Base-by-base conservation (phyloP, 768 basidiomycete genomes). In the Suillus variegatus region DNA sequence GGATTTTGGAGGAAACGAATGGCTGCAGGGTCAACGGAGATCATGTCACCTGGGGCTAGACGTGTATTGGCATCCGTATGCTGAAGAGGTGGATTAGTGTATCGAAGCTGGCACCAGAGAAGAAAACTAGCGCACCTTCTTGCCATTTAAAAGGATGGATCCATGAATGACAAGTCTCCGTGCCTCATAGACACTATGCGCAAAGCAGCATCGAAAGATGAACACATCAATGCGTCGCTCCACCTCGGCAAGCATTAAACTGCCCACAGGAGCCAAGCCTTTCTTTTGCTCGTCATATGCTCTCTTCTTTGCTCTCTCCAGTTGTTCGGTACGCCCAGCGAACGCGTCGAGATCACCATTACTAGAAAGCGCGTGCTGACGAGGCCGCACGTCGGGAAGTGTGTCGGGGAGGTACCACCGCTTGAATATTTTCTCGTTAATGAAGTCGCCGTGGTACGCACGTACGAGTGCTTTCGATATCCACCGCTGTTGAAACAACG, bases 401-500 rank as follows among this genome's bases (percentile, higher is more conserved):
- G 85, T 89, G 65, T 86, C 82, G 18, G 97, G 97, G 44, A 99
- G 85, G 76, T 95, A 99, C 92, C 94, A 95, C 64, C 91, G 87
- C 75, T 95, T 95, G 85, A 98, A 99, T 44, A 90, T 89, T 72
- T 90, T 91, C 81, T 97, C 94, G 62, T 89, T 89, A 67, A 98
- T 95, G 74, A 86, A 91, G 83, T 97, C 96, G 28, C 96, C 95
- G 74, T 99, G 97, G 83, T 99, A 99, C 5, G 88, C 96, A 64
- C 96, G 89, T 40, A 94, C 85, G 65, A 94, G 87, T 5, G 89
- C 84, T 78, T 97, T 97, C 14, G 93, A 87, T 22, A 80, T 82
- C 94, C 95, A 98, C 47, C 95, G 91, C 71, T 97, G 92, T 77
- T 97, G 93, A 80, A 93, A 97, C 2, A 58, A 25, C 40, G 57